Percentiles rank a stretch among this genome's conserved stretches.
Conservation (phyloP, 257 asterid species). For the Plectranthus barbatus region DNA sequence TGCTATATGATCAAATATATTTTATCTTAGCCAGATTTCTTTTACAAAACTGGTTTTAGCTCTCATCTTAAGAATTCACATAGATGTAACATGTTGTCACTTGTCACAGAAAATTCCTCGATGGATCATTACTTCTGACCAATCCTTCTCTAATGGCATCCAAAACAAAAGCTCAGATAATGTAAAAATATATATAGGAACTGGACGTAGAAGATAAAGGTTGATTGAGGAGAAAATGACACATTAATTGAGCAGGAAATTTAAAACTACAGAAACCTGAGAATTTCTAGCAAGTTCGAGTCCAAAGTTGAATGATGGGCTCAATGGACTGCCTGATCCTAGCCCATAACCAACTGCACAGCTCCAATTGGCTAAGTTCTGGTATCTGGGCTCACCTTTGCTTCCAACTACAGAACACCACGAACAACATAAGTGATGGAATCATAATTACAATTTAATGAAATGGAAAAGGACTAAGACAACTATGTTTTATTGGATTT, state of each 20-base stretch:
- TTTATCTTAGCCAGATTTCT: too few relatives aligned
- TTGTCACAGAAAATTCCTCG: not conserved
- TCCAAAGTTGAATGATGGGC: slow-evolving; percentile 89
- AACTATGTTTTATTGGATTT: not conserved
- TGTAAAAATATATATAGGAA: not conserved
- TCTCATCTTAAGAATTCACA: too few relatives aligned
- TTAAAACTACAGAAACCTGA: slow-evolving; percentile 43
- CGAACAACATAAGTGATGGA: slow-evolving; percentile 5
- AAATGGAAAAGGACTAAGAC: not conserved
- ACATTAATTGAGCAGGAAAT: not conserved
- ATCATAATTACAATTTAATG: not conserved
- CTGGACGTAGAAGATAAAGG: slow-evolving; percentile 8
- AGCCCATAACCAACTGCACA: slow-evolving; percentile 85
- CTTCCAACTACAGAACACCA: slow-evolving; percentile 46
- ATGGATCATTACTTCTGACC: not conserved
- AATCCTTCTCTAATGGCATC: not conserved
- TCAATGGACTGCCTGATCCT: slow-evolving; percentile 89
- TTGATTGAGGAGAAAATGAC: not conserved
- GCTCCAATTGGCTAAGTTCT: slow-evolving; percentile 81
- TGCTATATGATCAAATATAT: not conserved
- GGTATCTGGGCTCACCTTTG: slow-evolving; percentile 48
- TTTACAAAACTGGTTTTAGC: too few relatives aligned
- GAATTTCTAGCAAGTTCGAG: slow-evolving; percentile 81
- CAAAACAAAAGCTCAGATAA: not conserved
- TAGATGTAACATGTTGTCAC: not conserved